Evolutionary conservation across 225 moss, liverwort and hornwort genomes (phyloP).

Genomic region (Pleurozium schreberi): DNA sequence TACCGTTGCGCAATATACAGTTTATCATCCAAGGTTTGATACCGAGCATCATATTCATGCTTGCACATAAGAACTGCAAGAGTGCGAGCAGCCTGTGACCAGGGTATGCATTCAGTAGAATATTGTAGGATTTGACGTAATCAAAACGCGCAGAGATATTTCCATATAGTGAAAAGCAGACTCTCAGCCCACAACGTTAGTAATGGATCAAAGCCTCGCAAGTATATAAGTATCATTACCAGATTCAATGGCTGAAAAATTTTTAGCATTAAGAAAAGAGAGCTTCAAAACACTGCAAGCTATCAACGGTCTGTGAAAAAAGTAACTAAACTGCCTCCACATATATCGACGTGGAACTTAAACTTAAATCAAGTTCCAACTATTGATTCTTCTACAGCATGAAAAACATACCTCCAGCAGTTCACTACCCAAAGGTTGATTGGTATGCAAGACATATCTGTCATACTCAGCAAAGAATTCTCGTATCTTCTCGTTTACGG

Average conservation of each 20-base stretch:
- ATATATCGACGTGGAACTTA: not conserved
- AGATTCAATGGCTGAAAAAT: not conserved
- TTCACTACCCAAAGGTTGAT: conserved; percentile 68
- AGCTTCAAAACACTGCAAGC: not conserved
- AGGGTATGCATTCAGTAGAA: not conserved
- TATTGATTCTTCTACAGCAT: not conserved
- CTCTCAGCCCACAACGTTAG: not conserved
- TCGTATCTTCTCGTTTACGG: conserved; percentile 89
- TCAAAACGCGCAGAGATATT: not conserved
- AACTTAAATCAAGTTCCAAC: not conserved
- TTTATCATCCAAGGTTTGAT: conserved; percentile 96
- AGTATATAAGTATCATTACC: not conserved
- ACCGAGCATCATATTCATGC: conserved; percentile 95
- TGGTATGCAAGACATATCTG: conserved; percentile 62
- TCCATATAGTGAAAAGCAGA: not conserved
- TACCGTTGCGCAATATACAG: conserved; percentile 95
- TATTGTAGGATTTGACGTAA: not conserved
- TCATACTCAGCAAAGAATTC: conserved; percentile 97
- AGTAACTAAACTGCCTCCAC: not conserved
- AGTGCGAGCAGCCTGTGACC: conserved; percentile 72
- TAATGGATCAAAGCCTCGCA: not conserved
- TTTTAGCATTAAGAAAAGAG: not conserved
- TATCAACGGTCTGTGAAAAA: not conserved
- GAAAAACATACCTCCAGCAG: conserved; percentile 67
- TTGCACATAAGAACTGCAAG: conserved; percentile 91